Base-by-base conservation (phyloP, 164 flowering plant genomes). In the Stephania yunnanensis region DNA sequence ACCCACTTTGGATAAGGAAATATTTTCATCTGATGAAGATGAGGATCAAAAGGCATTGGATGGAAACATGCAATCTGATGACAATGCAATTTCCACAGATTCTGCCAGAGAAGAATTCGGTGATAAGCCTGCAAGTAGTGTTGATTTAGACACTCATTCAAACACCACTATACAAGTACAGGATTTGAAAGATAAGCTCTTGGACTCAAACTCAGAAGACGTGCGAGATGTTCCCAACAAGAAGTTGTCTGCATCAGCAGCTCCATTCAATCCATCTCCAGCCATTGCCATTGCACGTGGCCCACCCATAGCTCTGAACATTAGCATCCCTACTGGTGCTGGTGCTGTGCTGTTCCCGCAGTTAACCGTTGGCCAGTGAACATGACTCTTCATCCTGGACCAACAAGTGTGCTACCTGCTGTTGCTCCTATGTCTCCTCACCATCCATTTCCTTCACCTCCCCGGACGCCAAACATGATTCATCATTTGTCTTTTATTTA, bases 231-330 rank as follows among this genome's bases (percentile, higher is more conserved):
- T 84, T 9, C 78, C 90, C 12, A 90, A 83, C 77, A 94, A 85
- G 85, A 93, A 92, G 81, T 83, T 95, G 77, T 95, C 99, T 74
- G 99, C 99, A 66, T 92, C 91, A 67, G 99, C 99, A 42, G 87
- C 90, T 80, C 99, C 99, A 66, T 93, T 91, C 80, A 93, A 85
- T 76, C 99, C 99, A 53, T 88, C 93, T 71, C 83, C 88, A 68
- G 48, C 81, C 29, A 72, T 76, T 76, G 48, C 81, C 29, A 72
- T 76, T 76, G 73, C 81, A 53, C 92, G 91, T 78, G 83, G 88
- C 71, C 79, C 89, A 20, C 89, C 94, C 10, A 68, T 89, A 75
- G 69, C 93, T 70, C 82, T 91, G 85, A 92, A 83, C 74, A 85
- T 92, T 19, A 79, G 87, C 73, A 80, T 85, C 64, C 95, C 93